Evolutionary conservation across 140 eudicot species (phyloP).

Genomic region (Oenanthe javanica): DNA sequence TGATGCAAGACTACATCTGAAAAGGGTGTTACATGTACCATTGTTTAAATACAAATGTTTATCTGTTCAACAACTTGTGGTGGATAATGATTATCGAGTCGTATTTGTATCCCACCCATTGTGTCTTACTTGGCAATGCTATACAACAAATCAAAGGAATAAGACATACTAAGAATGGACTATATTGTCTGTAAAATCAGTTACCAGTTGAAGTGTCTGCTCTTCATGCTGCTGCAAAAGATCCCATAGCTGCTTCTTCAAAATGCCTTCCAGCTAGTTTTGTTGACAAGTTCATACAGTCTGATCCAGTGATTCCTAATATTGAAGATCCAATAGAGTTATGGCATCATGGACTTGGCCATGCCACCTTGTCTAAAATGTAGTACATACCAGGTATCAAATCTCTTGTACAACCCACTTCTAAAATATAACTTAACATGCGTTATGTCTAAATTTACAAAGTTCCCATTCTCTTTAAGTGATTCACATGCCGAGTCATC

Average conservation of each 20-base stretch:
- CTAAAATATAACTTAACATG: too few relatives aligned
- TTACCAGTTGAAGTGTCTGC: too few relatives aligned
- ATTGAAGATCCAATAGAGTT: not conserved
- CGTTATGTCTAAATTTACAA: not conserved
- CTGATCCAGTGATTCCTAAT: not conserved
- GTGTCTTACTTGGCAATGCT: not conserved
- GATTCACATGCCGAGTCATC: not conserved
- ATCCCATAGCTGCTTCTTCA: too few relatives aligned
- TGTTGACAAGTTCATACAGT: too few relatives aligned
- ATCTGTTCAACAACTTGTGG: not conserved
- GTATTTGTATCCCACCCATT: not conserved
- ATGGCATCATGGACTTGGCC: not conserved
- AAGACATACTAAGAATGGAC: not conserved
- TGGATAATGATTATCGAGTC: not conserved
- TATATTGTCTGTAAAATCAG: not conserved
- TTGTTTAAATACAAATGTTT: too few relatives aligned
- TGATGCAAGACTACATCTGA: not conserved
- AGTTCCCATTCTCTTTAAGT: not conserved
- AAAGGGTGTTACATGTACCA: not conserved
- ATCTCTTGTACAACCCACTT: not conserved
- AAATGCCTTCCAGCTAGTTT: not conserved
- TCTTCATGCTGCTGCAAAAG: too few relatives aligned
- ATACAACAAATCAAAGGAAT: not conserved
- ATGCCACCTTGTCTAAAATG: not conserved
- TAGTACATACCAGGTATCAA: not conserved